These are phyloP conservation scores for Amaranthus tricolor DNA, from an alignment of 179 eudicot genomes.

Conservation along the genomic window DNA sequence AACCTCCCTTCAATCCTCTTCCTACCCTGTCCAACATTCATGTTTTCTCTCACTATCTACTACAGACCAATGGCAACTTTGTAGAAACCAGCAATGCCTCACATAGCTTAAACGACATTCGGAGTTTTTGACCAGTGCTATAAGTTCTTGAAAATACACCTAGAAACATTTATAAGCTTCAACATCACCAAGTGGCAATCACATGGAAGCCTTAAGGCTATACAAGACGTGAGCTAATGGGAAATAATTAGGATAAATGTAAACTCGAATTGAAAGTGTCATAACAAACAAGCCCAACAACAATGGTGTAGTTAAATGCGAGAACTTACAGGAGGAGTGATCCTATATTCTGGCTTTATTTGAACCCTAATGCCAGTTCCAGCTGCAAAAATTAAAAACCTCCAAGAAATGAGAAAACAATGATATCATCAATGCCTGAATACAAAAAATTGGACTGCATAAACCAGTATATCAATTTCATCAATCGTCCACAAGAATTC, in stretches of 20 bases:
- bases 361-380: constrained; percentile 91
- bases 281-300: background rate
- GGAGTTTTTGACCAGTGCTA: background rate
- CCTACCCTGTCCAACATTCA: background rate
- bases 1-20: too few relatives aligned
- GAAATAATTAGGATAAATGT: background rate
- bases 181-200: background rate
- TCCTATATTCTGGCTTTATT: constrained; percentile 77
- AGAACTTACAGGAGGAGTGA: constrained; percentile 79
- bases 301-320: background rate
- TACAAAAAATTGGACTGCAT: too few relatives aligned
- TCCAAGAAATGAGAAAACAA: background rate
- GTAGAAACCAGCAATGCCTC: background rate
- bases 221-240: background rate
- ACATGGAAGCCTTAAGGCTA: background rate
- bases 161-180: background rate
- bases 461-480: too few relatives aligned
- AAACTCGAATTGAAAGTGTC: background rate
- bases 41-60: background rate
- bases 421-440: background rate
- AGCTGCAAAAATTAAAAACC: constrained; percentile 41
- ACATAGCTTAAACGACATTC: background rate
- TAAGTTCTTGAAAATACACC: background rate
- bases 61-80: background rate
- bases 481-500: background rate